Base-by-base conservation (phyloP, 305 asterid genomes). In the Ilex paraguariensis region DNA sequence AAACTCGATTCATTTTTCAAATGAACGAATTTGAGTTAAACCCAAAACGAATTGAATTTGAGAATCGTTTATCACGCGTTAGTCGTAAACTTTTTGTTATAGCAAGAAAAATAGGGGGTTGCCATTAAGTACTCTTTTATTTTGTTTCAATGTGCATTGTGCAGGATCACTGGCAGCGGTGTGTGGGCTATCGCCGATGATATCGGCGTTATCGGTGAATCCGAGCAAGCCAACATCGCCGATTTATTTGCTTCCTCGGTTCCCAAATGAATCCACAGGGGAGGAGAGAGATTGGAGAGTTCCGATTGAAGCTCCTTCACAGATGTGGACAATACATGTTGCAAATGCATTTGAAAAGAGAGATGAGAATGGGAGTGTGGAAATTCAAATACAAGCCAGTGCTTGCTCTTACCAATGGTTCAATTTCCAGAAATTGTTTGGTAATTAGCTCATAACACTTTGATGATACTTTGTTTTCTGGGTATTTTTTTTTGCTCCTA, bases 401-500 rank as follows among this genome's bases (percentile, higher is more conserved):
- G 80, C 79, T 53, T 88, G 98, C 70, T 91, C 98, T 54, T 91
- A 91, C 42, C 79, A 79, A 15, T 91, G 98, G 98, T 91, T 91
- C 83, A 87, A 91, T 78, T 91, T 91, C 81, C 98, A 88, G 69
- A 91, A 88, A 76, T 88, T 91, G 95, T 91, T 91, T 32, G 98
- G 98, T 88, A 80, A 59, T 62, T 54, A 42, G 30, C n/a, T 17
- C 4, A 3, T 36, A 36, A 3, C 42, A 36, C 9, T 36, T 36
- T 36, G 7, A 36, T 36, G 0, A 1, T 36, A 36, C 3, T 36
- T 8, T 36, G 3, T 36, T 63, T 52, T 39, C 2, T 31, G 2
- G 28, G 9, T 12, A 7, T 11, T 1, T 12, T 1, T 49, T 7
- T 44, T 21, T 7, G 17, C n/a, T 14, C 5, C 54, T 13, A 14